These are phyloP conservation scores for Candida gigantensis DNA, from an alignment of 1,139 yeast genomes.

Conservation along the genomic window DNA sequence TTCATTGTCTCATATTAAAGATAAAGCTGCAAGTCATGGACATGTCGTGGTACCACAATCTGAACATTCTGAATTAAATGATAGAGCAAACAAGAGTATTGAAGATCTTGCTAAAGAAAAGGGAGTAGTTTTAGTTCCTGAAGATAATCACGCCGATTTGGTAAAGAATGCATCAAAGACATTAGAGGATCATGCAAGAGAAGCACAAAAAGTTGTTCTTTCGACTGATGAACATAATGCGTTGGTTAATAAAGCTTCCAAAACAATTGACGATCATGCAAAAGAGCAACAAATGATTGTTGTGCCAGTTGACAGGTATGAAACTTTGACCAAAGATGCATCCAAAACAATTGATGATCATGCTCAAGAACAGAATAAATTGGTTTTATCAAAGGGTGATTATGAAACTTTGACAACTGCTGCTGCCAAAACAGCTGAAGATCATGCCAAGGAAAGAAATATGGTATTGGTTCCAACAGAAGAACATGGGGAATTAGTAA, in stretches of 20 bases:
- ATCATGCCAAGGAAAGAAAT: slow-evolving; percentile 17
- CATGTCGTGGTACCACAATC: slow-evolving; percentile 21
- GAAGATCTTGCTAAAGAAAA: slow-evolving; percentile 17
- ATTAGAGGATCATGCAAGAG: slow-evolving; percentile 16
- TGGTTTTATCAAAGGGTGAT: slow-evolving; percentile 6
- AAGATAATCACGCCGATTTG: slow-evolving; percentile 10
- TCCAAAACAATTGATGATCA: slow-evolving; percentile 7
- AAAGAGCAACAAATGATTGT: slow-evolving; percentile 15
- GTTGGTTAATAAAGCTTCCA: slow-evolving; percentile 8
- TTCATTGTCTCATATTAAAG: slow-evolving; percentile 21
- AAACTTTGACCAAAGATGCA: slow-evolving; percentile 13
- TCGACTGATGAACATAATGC: slow-evolving; percentile 7
- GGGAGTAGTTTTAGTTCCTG: slow-evolving; percentile 13
- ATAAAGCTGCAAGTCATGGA: slow-evolving; percentile 18
- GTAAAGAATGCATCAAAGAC: slow-evolving; percentile 7
- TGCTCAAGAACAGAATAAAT: slow-evolving; percentile 15
- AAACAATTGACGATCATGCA: slow-evolving; percentile 14
- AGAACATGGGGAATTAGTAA: slow-evolving; percentile 7
- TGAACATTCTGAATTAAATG: slow-evolving; percentile 15
- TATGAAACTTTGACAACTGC: slow-evolving; percentile 9
- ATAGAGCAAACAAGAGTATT: slow-evolving; percentile 17
- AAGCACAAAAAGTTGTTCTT: slow-evolving; percentile 15
- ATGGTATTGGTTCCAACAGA: slow-evolving; percentile 12
- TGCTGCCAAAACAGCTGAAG: slow-evolving; percentile 10
- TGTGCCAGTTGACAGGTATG: slow-evolving; percentile 12